These are phyloP conservation scores for Phoma sp. DNA, from an alignment of 2,329 filamentous ascomycete genomes.

Conservation along the genomic window DNA sequence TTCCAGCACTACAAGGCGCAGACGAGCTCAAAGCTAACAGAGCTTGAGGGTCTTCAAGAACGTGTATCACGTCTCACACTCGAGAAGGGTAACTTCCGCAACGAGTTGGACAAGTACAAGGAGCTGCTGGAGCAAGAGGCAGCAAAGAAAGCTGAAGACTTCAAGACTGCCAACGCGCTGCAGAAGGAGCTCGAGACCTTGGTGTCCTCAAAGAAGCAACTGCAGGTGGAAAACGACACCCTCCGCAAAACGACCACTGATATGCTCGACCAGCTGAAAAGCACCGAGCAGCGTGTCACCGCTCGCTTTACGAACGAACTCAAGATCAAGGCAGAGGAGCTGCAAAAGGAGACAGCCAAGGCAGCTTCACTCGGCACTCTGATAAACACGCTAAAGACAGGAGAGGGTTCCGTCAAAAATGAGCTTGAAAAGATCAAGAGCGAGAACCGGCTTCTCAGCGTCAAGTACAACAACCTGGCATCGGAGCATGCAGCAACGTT, in stretches of 20 bases:
- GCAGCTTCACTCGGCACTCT: conserved; percentile 18
- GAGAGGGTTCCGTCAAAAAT: conserved; percentile 18
- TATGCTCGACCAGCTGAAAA: conserved; percentile 24
- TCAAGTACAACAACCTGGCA: conserved; percentile 32
- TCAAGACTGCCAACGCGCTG: conserved; percentile 15
- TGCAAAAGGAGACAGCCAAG: conserved; percentile 32
- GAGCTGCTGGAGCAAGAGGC: conserved; percentile 22
- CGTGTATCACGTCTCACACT: conserved; percentile 36
- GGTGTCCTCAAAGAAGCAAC: conserved; percentile 23
- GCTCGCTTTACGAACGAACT: conserved; percentile 27
- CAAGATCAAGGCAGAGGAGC: conserved; percentile 20
- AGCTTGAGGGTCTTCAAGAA: conserved; percentile 31
- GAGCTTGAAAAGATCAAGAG: conserved; percentile 29
- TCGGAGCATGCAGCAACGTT: conserved; percentile 30
- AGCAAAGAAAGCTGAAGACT: conserved; percentile 12
- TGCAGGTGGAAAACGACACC: conserved; percentile 22
- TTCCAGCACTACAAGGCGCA: conserved; percentile 32
- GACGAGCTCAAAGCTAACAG: conserved; percentile 26
- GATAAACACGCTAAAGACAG: conserved; percentile 20
- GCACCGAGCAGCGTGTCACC: conserved; percentile 19
- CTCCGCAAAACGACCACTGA: conserved; percentile 23
- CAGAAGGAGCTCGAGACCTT: conserved; percentile 26
- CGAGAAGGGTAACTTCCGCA: conserved; percentile 36
- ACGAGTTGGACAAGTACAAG: conserved; percentile 31
- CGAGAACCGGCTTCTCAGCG: conserved; percentile 21